Conservation (phyloP, 2,329 filamentous ascomycete genomes). For the Xylaria sp. region DNA sequence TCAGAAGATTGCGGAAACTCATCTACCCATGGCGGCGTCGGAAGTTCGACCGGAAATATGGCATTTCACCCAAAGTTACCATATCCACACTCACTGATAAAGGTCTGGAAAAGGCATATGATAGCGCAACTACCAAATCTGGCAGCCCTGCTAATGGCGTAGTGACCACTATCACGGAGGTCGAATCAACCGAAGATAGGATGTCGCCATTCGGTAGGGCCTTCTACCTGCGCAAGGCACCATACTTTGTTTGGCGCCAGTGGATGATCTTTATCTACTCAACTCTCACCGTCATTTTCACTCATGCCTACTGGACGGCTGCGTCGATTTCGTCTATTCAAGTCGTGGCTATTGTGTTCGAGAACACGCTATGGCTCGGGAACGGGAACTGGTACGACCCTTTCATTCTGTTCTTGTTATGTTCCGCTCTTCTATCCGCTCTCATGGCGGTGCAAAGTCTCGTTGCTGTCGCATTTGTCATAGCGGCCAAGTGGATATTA, state of each 20-base stretch:
- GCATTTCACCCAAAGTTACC: background rate
- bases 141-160: background rate
- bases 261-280: conserved; percentile 63
- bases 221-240: conserved; percentile 63
- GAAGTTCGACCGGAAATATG: conserved; percentile 1
- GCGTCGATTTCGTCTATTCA: conserved; percentile 61
- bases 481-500: conserved; percentile 63
- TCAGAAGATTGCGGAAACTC: background rate
- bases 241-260: conserved; percentile 62
- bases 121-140: background rate
- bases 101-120: conserved; percentile 12
- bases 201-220: conserved; percentile 63
- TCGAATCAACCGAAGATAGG: background rate
- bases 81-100: background rate
- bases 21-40: background rate
- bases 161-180: background rate
- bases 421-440: conserved; percentile 54
- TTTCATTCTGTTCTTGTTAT: conserved; percentile 55
- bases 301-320: conserved; percentile 63
- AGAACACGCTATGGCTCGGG: conserved; percentile 17
- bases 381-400: conserved; percentile 22
- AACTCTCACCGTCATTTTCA: conserved; percentile 57
- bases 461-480: conserved; percentile 56
- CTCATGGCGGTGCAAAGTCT: conserved; percentile 58
- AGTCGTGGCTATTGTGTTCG: conserved; percentile 48